Evolutionary conservation across 2,329 filamentous ascomycete genomes (phyloP), one percentile per base, ranked within the genome.

Genomic region (Periconia macrospinosa): DNA sequence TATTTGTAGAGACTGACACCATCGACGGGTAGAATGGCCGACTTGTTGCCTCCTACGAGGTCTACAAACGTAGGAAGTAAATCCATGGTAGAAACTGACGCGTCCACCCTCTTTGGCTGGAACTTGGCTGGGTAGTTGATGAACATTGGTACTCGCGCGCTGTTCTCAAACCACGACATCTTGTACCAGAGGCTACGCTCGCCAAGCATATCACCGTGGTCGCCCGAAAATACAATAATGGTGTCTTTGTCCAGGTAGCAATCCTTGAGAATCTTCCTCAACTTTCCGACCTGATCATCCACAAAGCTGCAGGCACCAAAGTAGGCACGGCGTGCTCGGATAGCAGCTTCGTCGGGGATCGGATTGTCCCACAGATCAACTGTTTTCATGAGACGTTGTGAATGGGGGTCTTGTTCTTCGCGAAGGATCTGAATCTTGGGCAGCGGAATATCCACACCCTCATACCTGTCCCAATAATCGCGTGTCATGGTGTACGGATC

Each of bases 91-190:
- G 91, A 96, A 13, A 97, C 92, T 60, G 92, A 95, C 73, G 93
- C 81, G 17, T 83, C 81, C 27, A 97, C 89, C 33, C 86, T 88
- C 77, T 86, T 91, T 30, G 92, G 87, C 14, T 81, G 72, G 74
- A 93, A 96, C 56, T 82, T 83, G 65, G 86, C 81, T 23, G 92
- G 92, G 66, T 92, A 86, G 74, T 91, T 88, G 71, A 96, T 83
- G 60, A 97, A 81, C 70, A 97, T 86, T 1, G 92, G 92, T 19
- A 97, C 92, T 27, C 92, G 88, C 44, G 91, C 91, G 13, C 91
- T 96, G 41, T 88, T 88, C 81, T 97, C 92, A 67, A 92, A 96
- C 83, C 94, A 97, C 69, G 86, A 91, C 92, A 97, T 97, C 82
- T 97, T 97, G 81, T 96, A 92, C 92, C 92, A 97, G 45, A 97